These are phyloP conservation scores for Camellia oleifera DNA, from an alignment of 179 eudicot species.

Conservation along the genomic window DNA sequence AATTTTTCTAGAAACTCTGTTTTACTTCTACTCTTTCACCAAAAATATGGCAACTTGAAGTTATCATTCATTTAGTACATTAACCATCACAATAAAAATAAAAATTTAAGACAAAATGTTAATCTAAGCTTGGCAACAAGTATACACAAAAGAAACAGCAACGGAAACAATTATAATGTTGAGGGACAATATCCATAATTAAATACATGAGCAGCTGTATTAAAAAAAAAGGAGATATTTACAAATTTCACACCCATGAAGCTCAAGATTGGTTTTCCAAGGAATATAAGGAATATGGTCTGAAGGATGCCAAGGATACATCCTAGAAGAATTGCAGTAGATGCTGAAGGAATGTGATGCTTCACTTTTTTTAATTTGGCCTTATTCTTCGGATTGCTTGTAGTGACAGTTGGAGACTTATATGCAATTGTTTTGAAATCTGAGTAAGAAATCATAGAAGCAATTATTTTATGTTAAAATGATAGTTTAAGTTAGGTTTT, in stretches of 20 bases:
- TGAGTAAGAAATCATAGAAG: conserved; percentile 16
- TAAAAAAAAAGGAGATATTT: conserved; percentile 19
- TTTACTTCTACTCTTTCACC: background rate
- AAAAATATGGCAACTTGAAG: background rate
- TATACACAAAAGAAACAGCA: background rate
- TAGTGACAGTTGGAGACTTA: conserved; percentile 15
- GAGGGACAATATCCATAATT: background rate
- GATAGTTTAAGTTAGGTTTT: background rate
- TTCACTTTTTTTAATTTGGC: conserved; percentile 24
- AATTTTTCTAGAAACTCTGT: background rate
- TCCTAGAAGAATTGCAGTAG: conserved; percentile 83
- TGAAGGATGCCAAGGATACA: conserved; percentile 75
- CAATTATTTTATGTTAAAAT: background rate
- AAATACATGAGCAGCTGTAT: background rate
- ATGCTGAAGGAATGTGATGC: conserved; percentile 84
- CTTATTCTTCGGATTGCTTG: conserved; percentile 7
- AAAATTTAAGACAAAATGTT: background rate
- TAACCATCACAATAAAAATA: background rate
- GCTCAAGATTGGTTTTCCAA: conserved; percentile 63
- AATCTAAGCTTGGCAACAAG: background rate
- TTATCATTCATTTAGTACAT: background rate
- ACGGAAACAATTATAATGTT: background rate
- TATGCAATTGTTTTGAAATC: conserved; percentile 21
- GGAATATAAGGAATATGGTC: conserved; percentile 61
- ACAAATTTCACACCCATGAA: conserved; percentile 95